Evolutionary conservation across 1,284 basidiomycete genomes (phyloP).

Genomic region (Vanrija sp.): DNA sequence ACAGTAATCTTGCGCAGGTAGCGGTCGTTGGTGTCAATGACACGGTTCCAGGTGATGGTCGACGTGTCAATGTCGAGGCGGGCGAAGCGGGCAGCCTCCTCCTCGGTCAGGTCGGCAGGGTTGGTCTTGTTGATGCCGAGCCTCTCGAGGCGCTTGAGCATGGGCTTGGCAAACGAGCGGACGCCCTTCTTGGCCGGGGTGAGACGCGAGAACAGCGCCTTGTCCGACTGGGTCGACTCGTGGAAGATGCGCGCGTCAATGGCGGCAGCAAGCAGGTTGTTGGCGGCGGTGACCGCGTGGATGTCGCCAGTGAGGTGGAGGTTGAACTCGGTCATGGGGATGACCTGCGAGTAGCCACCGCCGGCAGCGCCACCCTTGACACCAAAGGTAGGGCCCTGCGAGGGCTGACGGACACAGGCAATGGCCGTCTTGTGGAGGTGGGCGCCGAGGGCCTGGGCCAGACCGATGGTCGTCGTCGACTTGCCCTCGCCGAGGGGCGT

Average conservation of each 20-base stretch:
- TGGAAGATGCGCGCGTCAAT: slow-evolving; percentile 98
- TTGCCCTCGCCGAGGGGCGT: slow-evolving; percentile 98
- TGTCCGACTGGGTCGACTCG: slow-evolving; percentile 92
- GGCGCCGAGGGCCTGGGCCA: slow-evolving; percentile 94
- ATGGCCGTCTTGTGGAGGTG: slow-evolving; percentile 90
- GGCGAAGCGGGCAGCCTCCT: slow-evolving; percentile 85
- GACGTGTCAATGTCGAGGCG: slow-evolving; percentile 86
- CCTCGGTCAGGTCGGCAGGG: slow-evolving; percentile 86
- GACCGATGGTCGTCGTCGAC: slow-evolving; percentile 96
- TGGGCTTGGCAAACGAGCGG: slow-evolving; percentile 90
- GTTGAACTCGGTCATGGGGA: slow-evolving; percentile 94
- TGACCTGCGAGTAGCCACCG: slow-evolving; percentile 97
- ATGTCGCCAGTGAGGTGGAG: slow-evolving; percentile 94
- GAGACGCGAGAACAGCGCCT: slow-evolving; percentile 87
- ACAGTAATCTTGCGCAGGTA: slow-evolving; percentile 93
- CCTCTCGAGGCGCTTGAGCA: slow-evolving; percentile 92
- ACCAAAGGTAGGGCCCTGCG: slow-evolving; percentile 97
- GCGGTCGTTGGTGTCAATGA: slow-evolving; percentile 93
- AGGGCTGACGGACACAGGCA: slow-evolving; percentile 98
- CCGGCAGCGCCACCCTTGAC: slow-evolving; percentile 99
- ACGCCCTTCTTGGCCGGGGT: slow-evolving; percentile 92
- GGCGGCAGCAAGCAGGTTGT: slow-evolving; percentile 94
- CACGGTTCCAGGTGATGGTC: slow-evolving; percentile 97
- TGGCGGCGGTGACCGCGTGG: slow-evolving; percentile 95
- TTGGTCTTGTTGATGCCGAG: slow-evolving; percentile 93